Percentiles rank a stretch among this genome's conserved stretches.
Evolutionary conservation across 1,139 yeast genomes (phyloP).

Genomic region (Kodamaea sp.): DNA sequence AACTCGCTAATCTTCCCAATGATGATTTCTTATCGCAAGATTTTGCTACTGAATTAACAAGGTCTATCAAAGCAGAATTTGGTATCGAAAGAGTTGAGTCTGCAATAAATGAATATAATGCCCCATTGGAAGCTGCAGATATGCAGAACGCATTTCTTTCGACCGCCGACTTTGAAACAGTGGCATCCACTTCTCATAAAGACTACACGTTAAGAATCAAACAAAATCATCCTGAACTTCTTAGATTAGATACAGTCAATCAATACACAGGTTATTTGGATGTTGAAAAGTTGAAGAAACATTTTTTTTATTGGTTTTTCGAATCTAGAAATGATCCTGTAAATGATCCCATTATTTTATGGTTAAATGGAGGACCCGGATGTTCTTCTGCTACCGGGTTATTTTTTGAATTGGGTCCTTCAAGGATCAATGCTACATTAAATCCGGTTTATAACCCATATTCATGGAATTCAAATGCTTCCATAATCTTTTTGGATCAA

Average conservation of each 20-base stretch:
- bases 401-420: slow-evolving; percentile 45
- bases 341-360: slow-evolving; percentile 42
- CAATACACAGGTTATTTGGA: slow-evolving; percentile 9
- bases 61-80: too few species aligned
- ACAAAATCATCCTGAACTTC: slow-evolving; percentile 23
- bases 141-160: too few species aligned
- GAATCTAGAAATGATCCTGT: slow-evolving; percentile 45
- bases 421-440: slow-evolving; percentile 34
- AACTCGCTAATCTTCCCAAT: too few species aligned
- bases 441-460: slow-evolving; percentile 42
- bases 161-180: slow-evolving; percentile 6
- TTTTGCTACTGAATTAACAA: too few species aligned
- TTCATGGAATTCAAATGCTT: slow-evolving; percentile 44
- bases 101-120: too few species aligned
- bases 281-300: slow-evolving; percentile 14
- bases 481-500: slow-evolving; percentile 45
- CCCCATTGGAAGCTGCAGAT: too few species aligned
- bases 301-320: slow-evolving; percentile 43
- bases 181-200: slow-evolving; percentile 17
- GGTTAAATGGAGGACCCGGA: slow-evolving; percentile 50
- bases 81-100: too few species aligned
- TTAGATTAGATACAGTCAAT: slow-evolving; percentile 5
- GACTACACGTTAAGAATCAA: slow-evolving; percentile 39
- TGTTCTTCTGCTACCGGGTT: slow-evolving; percentile 44
- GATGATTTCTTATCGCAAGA: too few species aligned